A percentile compares a stretch with the other conserved stretches of the same genome.
These are phyloP conservation scores for Metarhizium album DNA, from an alignment of 2,329 filamentous ascomycete genomes.

Conservation along the genomic window DNA sequence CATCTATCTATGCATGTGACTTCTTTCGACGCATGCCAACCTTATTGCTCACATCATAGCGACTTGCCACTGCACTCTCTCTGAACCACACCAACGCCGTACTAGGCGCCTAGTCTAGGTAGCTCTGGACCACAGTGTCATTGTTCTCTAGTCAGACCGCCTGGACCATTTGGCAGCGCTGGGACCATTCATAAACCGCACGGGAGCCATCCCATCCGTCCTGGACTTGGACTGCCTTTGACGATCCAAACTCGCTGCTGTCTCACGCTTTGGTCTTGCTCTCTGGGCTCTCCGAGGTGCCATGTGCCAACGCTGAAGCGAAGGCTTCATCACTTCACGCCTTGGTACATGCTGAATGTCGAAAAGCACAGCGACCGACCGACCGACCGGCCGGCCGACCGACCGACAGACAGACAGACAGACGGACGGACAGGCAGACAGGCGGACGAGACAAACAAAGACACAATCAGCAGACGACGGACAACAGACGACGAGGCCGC, in stretches of 20 bases:
- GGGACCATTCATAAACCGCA: not conserved
- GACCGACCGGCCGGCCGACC: too few relatives aligned
- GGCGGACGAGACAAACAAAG: not conserved
- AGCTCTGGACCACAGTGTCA: not conserved
- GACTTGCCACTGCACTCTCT: not conserved
- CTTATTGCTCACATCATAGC: not conserved
- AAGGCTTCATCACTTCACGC: not conserved
- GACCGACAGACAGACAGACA: not conserved
- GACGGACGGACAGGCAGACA: too few relatives aligned
- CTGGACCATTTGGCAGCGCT: not conserved
- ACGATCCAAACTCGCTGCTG: slow-evolving; percentile 1
- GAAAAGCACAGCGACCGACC: not conserved
- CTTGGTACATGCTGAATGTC: too few relatives aligned
- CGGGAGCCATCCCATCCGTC: not conserved
- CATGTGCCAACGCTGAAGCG: not conserved
- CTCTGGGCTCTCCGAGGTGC: not conserved
- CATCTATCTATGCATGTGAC: not conserved
- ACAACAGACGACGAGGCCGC: too few relatives aligned
- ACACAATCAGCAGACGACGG: too few relatives aligned
- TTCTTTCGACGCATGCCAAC: not conserved
- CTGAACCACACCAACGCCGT: not conserved
- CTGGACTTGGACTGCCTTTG: not conserved
- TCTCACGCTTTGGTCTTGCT: not conserved
- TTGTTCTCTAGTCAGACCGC: not conserved
- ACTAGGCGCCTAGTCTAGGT: not conserved